Conservation (phyloP, 2,329 filamentous ascomycete species). For the Orbilia brochopaga region DNA sequence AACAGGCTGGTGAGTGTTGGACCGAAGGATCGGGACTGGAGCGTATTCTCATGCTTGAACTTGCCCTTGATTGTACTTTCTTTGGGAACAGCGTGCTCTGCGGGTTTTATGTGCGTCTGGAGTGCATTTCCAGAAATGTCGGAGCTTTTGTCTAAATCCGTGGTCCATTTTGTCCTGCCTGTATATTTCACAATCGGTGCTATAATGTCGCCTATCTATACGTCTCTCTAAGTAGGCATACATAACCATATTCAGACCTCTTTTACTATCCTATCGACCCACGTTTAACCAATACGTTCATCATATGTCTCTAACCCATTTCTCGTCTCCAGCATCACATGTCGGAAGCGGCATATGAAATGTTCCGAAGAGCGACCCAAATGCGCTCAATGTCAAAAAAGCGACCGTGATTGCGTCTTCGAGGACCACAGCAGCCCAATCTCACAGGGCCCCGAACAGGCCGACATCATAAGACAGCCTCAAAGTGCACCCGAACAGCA, state of each 20-base stretch:
- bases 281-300: too few species aligned
- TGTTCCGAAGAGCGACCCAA: constrained; percentile 62
- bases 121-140: too few species aligned
- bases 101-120: neutral
- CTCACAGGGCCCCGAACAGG: neutral
- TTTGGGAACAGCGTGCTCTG: neutral
- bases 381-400: constrained; percentile 61
- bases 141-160: too few species aligned
- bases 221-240: too few species aligned
- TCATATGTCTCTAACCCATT: neutral
- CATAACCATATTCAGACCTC: too few species aligned
- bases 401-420: constrained; percentile 60
- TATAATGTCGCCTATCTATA: too few species aligned
- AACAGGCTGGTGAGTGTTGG: constrained; percentile 58
- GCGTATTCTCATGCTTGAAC: constrained; percentile 2
- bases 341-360: constrained; percentile 62
- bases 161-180: too few species aligned
- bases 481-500: neutral
- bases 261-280: neutral
- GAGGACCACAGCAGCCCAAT: constrained; percentile 31
- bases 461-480: too few species aligned
- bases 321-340: constrained; percentile 57
- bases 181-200: too few species aligned
- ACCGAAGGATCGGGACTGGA: constrained; percentile 11
- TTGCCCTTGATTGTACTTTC: neutral